Base-by-base conservation (phyloP, 2,329 filamentous ascomycete genomes). In the Triangularia verruculosa region DNA sequence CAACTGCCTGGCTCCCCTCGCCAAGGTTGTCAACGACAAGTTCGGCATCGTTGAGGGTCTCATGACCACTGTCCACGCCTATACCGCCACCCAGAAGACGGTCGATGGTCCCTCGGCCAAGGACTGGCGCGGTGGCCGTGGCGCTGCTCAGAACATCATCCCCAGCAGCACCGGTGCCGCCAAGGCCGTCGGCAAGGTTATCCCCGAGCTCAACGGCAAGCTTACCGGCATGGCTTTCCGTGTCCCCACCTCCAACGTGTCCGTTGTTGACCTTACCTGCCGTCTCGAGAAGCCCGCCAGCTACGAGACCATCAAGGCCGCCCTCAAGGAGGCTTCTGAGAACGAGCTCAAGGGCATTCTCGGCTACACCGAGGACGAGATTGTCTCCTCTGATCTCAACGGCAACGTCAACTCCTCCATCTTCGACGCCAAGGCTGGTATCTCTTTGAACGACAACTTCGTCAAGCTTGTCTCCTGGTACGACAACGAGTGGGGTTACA, bases 161-260 rank as follows among this genome's bases (percentile, higher is more conserved):
- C 95, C 95, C 82, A 92, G 89, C 86, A 96, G 92, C 88, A 99
- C 95, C 71, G 95, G 95, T 89, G 95, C 95, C 80, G 95, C 95
- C 79, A 99, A 99, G 92, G 95, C 95, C 78, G 95, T 99, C 83
- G 95, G 95, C 84, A 99, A 99, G 90, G 95, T 98, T 85, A 98
- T 98, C 76, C 95, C 95, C 74, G 83, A 87, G 73, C 89, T 99
- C 73, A 98, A 98, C 84, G 95, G 95, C 88, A 99, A 99, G 90
- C 92, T 98, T 72, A 99, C 95, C 72, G 95, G 95, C 84, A 98
- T 99, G 95, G 87, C 95, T 76, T 95, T 99, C 91, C 95, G 95
- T 90, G 94, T 99, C 65, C 95, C 95, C 73, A 98, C 95, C 73
- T 82, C 92, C 86, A 98, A 99, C 86, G 95, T 99, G 80, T 99